Conservation (phyloP, 2,329 filamentous ascomycete genomes). For the Sporothrix sp. region DNA sequence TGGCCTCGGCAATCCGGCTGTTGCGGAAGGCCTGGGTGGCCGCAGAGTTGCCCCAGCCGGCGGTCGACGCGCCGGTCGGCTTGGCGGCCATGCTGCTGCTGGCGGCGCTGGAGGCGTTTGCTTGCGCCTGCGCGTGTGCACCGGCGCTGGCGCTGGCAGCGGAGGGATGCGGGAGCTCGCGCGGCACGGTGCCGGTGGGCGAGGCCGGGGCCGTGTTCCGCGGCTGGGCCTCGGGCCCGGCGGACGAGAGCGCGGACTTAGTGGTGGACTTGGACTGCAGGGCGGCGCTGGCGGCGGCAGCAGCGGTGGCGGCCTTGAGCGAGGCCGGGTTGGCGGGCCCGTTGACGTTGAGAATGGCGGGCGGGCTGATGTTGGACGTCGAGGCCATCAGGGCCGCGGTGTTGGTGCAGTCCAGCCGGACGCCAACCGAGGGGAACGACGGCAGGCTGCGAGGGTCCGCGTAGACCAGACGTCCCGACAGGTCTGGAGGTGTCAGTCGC, state of each 20-base stretch:
- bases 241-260: neutral
- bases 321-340: slow-evolving; percentile 10
- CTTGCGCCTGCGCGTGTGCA: slow-evolving; percentile 32
- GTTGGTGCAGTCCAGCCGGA: slow-evolving; percentile 33
- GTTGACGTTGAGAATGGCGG: slow-evolving; percentile 3
- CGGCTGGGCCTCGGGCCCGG: slow-evolving; percentile 9
- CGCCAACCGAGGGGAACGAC: slow-evolving; percentile 59
- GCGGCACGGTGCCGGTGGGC: neutral
- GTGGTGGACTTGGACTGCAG: neutral
- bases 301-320: slow-evolving; percentile 15
- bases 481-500: too few relatives aligned
- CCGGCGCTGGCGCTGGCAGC: slow-evolving; percentile 13
- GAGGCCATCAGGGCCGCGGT: slow-evolving; percentile 7
- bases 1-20: slow-evolving; percentile 17
- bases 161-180: slow-evolving; percentile 22
- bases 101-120: neutral
- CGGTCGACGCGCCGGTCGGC: slow-evolving; percentile 17
- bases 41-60: slow-evolving; percentile 53
- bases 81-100: slow-evolving; percentile 49
- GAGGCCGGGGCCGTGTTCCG: neutral
- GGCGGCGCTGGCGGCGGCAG: slow-evolving; percentile 14
- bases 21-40: slow-evolving; percentile 43
- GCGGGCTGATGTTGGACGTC: slow-evolving; percentile 9
- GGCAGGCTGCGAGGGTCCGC: slow-evolving; percentile 64
- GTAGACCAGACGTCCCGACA: slow-evolving; percentile 49